phyloP scores from a whole-genome alignment of 805 yeast genomes.

The Cephaloascus fragrans region DNA sequence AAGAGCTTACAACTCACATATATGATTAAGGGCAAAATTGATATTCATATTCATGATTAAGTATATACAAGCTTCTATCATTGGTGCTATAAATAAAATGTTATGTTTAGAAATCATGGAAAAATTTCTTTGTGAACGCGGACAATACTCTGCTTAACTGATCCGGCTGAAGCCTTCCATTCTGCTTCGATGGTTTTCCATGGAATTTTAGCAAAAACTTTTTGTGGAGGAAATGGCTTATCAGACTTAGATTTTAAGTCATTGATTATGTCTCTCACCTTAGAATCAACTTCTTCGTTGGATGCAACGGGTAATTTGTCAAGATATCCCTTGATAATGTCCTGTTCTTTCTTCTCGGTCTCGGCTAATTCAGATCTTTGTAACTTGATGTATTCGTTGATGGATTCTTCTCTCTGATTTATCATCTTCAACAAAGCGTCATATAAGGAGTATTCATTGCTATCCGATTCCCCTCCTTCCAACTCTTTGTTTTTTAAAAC shows the following conservation, averaged over 20 bases:
- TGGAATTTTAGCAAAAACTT: constrained; percentile 18
- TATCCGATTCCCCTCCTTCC: constrained; percentile 16
- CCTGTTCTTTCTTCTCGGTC: constrained; percentile 39
- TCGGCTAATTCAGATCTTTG: constrained; percentile 43
- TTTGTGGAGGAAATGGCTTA: constrained; percentile 14
- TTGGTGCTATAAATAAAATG: no score
- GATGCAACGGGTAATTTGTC: constrained; percentile 36
- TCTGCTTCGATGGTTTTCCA: constrained; percentile 21
- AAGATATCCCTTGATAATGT: constrained; percentile 28
- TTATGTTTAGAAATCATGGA: not conserved
- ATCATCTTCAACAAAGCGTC: constrained; percentile 32
- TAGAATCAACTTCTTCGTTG: constrained; percentile 24
- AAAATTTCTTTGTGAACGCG: constrained; percentile 10
- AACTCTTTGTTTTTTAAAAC: constrained; percentile 34
- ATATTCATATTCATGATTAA: no score
- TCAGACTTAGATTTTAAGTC: constrained; percentile 9
- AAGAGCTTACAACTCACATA: no score
- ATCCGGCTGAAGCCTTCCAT: constrained; percentile 23
- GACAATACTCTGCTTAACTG: constrained; percentile 19
- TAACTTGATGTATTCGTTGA: constrained; percentile 33
- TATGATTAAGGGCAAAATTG: no score
- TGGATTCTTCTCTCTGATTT: constrained; percentile 39
- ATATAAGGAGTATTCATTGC: constrained; percentile 22
- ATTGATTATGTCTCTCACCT: constrained; percentile 16
- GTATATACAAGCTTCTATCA: no score